Evolutionary conservation across 768 basidiomycete species (phyloP).

Genomic region (Boletellus ananiceps): DNA sequence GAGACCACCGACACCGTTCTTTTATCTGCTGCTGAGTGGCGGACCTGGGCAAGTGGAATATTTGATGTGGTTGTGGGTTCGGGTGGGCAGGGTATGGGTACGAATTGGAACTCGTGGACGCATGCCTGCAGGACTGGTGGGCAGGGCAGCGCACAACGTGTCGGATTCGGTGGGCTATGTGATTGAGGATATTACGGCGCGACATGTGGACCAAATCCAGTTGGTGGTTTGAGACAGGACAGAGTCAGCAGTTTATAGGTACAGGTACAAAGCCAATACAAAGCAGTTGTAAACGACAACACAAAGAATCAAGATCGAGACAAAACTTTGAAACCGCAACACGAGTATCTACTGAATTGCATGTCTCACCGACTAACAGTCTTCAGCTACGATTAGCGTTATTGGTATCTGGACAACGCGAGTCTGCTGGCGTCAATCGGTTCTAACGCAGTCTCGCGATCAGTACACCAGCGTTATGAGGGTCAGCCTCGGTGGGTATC

Average conservation of each 20-base stretch:
- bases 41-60: conserved; percentile 54
- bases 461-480: conserved; percentile 78
- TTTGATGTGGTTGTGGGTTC: conserved; percentile 57
- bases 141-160: conserved; percentile 3
- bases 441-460: conserved; percentile 49
- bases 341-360: no score
- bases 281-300: neutral
- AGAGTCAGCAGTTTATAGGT: neutral
- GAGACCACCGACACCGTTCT: conserved; percentile 45
- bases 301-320: neutral
- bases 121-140: conserved; percentile 12
- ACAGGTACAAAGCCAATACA: neutral
- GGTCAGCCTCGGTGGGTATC: conserved; percentile 71
- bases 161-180: neutral
- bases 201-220: conserved; percentile 1
- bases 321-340: no score
- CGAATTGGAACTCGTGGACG: conserved; percentile 24
- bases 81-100: conserved; percentile 50
- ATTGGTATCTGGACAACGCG: neutral
- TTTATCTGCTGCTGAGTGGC: conserved; percentile 54
- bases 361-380: neutral
- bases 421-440: neutral
- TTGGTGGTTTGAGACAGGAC: no score
- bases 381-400: neutral
- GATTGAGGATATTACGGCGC: conserved; percentile 3